Percentiles rank a stretch among this genome's conserved stretches.
Evolutionary conservation across 768 basidiomycete genomes (phyloP).

Genomic region (Dioszegia crocea): DNA sequence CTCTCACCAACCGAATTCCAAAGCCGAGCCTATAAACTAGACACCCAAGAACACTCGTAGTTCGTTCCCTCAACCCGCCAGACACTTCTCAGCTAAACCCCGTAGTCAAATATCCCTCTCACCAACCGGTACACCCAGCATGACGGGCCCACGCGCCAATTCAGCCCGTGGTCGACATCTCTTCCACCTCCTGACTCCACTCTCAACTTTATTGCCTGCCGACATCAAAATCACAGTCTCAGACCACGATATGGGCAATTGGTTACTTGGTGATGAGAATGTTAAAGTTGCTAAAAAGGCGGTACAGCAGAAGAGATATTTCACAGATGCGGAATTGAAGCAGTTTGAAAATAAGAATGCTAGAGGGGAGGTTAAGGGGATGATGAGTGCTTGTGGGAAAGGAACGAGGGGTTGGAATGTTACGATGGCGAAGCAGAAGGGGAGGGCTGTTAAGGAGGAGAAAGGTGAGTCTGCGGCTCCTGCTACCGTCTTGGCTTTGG

Average conservation of each 20-base stretch:
- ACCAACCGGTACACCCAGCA: slow-evolving; percentile 17
- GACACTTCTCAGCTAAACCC: background rate
- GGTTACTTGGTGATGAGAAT: slow-evolving; percentile 43
- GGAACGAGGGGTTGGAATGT: slow-evolving; percentile 28
- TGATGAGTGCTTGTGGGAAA: slow-evolving; percentile 42
- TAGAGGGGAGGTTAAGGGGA: slow-evolving; percentile 17
- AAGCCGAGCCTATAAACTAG: slow-evolving; percentile 26
- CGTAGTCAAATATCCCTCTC: slow-evolving; percentile 28
- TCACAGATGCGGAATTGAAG: slow-evolving; percentile 32
- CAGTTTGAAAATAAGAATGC: slow-evolving; percentile 37
- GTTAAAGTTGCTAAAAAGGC: slow-evolving; percentile 24
- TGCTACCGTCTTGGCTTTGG: too few species aligned
- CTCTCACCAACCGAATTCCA: slow-evolving; percentile 56
- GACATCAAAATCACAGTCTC: slow-evolving; percentile 37
- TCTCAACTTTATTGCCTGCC: slow-evolving; percentile 32
- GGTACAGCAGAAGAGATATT: slow-evolving; percentile 23
- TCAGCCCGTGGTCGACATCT: slow-evolving; percentile 32
- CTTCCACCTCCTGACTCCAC: slow-evolving; percentile 37
- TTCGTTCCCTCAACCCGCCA: slow-evolving; percentile 7
- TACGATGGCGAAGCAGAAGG: background rate
- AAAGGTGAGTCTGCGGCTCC: background rate
- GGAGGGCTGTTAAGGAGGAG: background rate
- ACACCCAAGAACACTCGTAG: slow-evolving; percentile 32
- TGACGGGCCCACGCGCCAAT: slow-evolving; percentile 28
- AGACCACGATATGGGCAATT: slow-evolving; percentile 46